A percentile compares a stretch with the other conserved stretches of the same genome.
Evolutionary conservation across 306 rosid genomes (phyloP).

Genomic region (Corylus americana): DNA sequence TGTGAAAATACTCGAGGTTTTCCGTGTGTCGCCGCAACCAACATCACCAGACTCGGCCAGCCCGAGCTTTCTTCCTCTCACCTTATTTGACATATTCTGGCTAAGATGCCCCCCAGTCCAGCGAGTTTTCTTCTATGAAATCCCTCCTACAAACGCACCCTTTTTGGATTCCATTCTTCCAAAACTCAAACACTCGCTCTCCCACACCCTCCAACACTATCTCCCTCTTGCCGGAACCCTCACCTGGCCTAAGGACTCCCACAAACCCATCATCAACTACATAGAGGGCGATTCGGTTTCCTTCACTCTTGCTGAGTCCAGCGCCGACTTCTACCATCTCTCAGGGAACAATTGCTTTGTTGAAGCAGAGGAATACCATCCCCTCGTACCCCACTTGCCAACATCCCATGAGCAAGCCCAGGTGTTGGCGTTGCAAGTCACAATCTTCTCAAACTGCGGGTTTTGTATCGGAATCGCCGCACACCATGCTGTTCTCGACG

Average conservation of each 20-base stretch:
- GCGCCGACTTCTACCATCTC: slow-evolving; percentile 31
- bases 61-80: slow-evolving; percentile 27
- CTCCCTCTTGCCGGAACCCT: slow-evolving; percentile 49
- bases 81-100: slow-evolving; percentile 48
- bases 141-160: slow-evolving; percentile 24
- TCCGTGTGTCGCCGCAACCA: not conserved
- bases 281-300: slow-evolving; percentile 45
- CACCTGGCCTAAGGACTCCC: slow-evolving; percentile 42
- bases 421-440: slow-evolving; percentile 46
- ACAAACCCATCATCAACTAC: slow-evolving; percentile 42
- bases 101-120: slow-evolving; percentile 45
- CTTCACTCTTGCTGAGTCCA: slow-evolving; percentile 41
- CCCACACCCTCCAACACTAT: slow-evolving; percentile 56
- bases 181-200: slow-evolving; percentile 54
- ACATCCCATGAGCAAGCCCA: slow-evolving; percentile 27
- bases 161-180: slow-evolving; percentile 36
- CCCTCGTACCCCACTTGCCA: slow-evolving; percentile 43
- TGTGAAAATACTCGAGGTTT: not conserved
- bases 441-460: slow-evolving; percentile 47
- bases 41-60: not conserved
- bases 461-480: slow-evolving; percentile 44
- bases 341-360: slow-evolving; percentile 19
- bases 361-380: slow-evolving; percentile 25
- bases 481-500: slow-evolving; percentile 59
- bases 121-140: slow-evolving; percentile 47